Evolutionary conservation across 2,329 filamentous ascomycete species (phyloP).

Genomic region (Cryphonectria carpinicola): DNA sequence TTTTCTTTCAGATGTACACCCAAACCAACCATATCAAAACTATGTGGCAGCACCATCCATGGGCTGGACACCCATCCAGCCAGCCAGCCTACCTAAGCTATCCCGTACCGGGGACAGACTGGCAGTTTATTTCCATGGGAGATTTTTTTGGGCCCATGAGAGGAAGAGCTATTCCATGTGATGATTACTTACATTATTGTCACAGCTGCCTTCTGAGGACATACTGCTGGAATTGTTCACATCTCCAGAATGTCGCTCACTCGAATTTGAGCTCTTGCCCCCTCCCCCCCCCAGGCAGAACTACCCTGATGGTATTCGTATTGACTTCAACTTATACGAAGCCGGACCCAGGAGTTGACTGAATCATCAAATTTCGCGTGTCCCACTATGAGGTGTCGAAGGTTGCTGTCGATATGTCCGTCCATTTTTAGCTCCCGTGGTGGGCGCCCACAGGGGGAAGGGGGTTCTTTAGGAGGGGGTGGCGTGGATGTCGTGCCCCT

Average conservation of each 20-base stretch:
- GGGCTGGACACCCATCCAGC: not conserved
- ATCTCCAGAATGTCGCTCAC: not conserved
- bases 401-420: slow-evolving; percentile 13
- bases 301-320: not conserved
- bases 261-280: no score
- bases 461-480: not conserved
- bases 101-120: not conserved
- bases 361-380: slow-evolving; percentile 26
- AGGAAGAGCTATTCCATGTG: not conserved
- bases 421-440: slow-evolving; percentile 36
- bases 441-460: slow-evolving; percentile 16
- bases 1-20: not conserved
- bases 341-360: slow-evolving; percentile 13
- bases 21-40: not conserved
- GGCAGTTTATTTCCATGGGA: not conserved
- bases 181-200: not conserved
- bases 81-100: not conserved
- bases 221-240: not conserved
- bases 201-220: not conserved
- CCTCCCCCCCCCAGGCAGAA: no score
- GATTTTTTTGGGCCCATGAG: not conserved
- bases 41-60: not conserved
- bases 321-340: slow-evolving; percentile 21
- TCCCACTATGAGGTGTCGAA: slow-evolving; percentile 22
- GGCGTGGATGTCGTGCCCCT: slow-evolving; percentile 5